phyloP scores from a whole-genome alignment of 2,329 filamentous ascomycete genomes.

The Aspergillus amoenus region DNA sequence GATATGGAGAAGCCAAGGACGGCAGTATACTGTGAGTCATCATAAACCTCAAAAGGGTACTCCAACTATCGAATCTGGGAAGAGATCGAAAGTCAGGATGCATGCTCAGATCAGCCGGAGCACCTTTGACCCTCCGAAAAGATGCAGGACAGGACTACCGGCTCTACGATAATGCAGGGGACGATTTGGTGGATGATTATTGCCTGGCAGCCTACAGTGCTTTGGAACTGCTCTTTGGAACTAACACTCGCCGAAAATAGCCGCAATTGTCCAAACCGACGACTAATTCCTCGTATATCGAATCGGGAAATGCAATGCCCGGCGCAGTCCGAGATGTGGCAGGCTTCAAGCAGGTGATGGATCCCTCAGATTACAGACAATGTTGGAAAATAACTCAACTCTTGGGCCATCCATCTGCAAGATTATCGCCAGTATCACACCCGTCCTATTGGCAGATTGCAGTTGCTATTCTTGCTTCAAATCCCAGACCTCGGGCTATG shows the following conservation, averaged over 20 bases:
- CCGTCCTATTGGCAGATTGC: neutral
- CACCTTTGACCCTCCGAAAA: neutral
- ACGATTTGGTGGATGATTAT: neutral
- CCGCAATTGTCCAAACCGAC: neutral
- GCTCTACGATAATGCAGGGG: slow-evolving; percentile 14
- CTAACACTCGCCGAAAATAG: neutral
- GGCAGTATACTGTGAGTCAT: neutral
- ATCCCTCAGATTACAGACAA: neutral
- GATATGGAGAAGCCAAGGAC: neutral
- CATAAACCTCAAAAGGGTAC: neutral
- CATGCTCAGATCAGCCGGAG: neutral
- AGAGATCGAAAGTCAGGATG: neutral
- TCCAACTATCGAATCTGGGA: neutral
- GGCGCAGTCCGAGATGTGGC: neutral
- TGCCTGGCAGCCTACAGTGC: neutral
- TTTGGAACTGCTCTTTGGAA: neutral
- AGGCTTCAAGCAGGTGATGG: neutral
- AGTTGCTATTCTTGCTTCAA: neutral
- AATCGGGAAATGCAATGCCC: neutral
- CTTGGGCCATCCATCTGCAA: neutral
- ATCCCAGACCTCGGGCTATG: neutral
- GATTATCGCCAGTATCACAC: neutral
- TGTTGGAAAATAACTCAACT: neutral
- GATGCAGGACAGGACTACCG: slow-evolving; percentile 10
- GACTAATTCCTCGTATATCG: no score